phyloP scores from a whole-genome alignment of 2,329 filamentous ascomycete genomes.

The Ascocoryne sarcoides region DNA sequence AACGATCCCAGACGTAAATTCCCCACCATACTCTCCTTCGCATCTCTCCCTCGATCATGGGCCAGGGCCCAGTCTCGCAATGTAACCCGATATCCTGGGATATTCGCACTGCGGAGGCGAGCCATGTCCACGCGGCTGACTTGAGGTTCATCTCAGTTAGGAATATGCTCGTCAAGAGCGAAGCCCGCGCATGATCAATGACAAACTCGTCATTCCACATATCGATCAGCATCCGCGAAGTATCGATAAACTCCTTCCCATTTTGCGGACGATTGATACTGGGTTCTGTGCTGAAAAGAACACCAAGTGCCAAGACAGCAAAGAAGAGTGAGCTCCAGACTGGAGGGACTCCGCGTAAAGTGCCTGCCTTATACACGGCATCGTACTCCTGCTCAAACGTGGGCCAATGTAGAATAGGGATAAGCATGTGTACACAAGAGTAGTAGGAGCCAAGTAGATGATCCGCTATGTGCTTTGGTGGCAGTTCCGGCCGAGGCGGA shows the following conservation, averaged over 20 bases:
- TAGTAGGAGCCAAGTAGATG: constrained; percentile 69
- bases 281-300: constrained; percentile 57
- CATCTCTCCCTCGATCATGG: constrained; percentile 74
- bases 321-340: constrained; percentile 78
- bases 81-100: constrained; percentile 81
- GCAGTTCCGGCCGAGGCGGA: constrained; percentile 54
- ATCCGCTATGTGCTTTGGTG: constrained; percentile 61
- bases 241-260: constrained; percentile 61
- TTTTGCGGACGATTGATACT: constrained; percentile 45
- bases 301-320: constrained; percentile 73
- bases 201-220: constrained; percentile 73
- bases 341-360: constrained; percentile 50
- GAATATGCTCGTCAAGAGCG: constrained; percentile 68
- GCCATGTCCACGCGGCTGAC: constrained; percentile 78
- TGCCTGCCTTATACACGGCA: constrained; percentile 59
- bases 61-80: constrained; percentile 62
- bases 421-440: constrained; percentile 65
- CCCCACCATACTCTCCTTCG: constrained; percentile 88
- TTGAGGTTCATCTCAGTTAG: constrained; percentile 80
- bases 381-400: constrained; percentile 71
- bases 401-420: constrained; percentile 84
- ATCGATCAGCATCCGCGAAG: constrained; percentile 61
- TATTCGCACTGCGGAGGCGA: constrained; percentile 69
- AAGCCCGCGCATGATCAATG: constrained; percentile 64
- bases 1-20: constrained; percentile 80